Evolutionary conservation across 129 eudicot species (phyloP), one percentile per base, ranked within the genome.

Genomic region (Saposhnikovia divaricata): DNA sequence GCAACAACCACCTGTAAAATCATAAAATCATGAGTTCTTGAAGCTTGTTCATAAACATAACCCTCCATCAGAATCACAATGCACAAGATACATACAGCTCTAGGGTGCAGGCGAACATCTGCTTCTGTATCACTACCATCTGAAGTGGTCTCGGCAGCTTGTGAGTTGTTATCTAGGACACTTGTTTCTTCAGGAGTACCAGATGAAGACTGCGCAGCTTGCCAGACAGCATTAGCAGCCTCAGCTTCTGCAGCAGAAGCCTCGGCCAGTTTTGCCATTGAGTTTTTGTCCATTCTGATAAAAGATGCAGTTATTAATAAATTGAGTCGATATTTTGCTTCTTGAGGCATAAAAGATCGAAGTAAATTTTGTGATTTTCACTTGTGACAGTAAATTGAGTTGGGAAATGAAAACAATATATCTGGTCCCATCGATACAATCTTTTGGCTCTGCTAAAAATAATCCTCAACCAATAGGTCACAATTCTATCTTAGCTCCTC

Each of bases 201-300:
- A 69, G 99, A 89, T 51, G 88, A 89, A 79, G 99, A 87, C 87
- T 94, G 97, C 5, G 86, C 97, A 68, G 94, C 91, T 88, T 95
- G 97, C 99, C 99, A 95, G 74, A 95, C 97, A 73, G 99, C 92
- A 86, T 71, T 90, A 48, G 92, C 96, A 78, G 92, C 97, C 81
- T 95, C 94, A 43, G 96, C 99, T 86, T 95, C 99, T 73, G 97
- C 99, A 78, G 97, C 96, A 53, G 97, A 92, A 63, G 96, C 97
- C 88, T 90, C 90, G n/a, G 90, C 94, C 55, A 95, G 89, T 85
- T 83, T 92, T 43, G 90, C 93, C 94, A 90, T 86, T 47, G 97
- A 92, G 70, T 87, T 85, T 81, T 83, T 86, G 77, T 90, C 94
- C 96, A 89, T 89, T 80, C 97, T 94, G 89, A 77, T 42, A 78